phyloP scores from a whole-genome alignment of 2,329 filamentous ascomycete species.

The Chaetothyriales sp. region DNA sequence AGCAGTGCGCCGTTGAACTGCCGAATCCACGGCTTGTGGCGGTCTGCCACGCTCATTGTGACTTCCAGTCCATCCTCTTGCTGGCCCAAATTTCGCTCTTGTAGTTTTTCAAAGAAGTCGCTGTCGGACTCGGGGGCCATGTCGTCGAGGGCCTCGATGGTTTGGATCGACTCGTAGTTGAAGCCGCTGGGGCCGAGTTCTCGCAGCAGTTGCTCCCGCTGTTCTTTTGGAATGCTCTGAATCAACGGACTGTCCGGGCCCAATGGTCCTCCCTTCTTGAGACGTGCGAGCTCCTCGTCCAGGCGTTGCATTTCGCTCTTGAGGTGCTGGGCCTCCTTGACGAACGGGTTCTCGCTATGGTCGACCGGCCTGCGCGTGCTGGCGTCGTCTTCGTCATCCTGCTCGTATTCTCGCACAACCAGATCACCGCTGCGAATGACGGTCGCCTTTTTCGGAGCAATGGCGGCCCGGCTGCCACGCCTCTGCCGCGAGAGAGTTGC shows the following conservation, averaged over 20 bases:
- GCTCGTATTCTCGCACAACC: constrained; percentile 30
- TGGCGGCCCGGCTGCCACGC: constrained; percentile 1
- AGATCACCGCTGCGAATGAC: constrained; percentile 19
- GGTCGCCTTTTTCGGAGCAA: not conserved
- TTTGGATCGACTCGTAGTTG: constrained; percentile 25
- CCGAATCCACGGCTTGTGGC: constrained; percentile 25
- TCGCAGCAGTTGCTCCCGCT: constrained; percentile 27
- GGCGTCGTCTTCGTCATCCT: constrained; percentile 22
- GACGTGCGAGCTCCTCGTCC: constrained; percentile 25
- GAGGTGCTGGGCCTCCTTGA: constrained; percentile 24
- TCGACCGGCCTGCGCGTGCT: constrained; percentile 25
- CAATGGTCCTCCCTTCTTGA: constrained; percentile 28
- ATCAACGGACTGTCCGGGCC: constrained; percentile 31
- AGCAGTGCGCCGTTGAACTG: constrained; percentile 27
- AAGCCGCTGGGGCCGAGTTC: constrained; percentile 28
- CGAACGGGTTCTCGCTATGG: constrained; percentile 20
- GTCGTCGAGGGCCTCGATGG: constrained; percentile 27
- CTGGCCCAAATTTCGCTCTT: constrained; percentile 2
- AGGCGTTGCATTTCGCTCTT: constrained; percentile 26
- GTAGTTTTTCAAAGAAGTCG: not conserved
- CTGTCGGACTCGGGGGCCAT: constrained; percentile 14
- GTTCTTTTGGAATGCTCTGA: constrained; percentile 26
- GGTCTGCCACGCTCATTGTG: constrained; percentile 21
- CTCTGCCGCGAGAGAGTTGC: constrained; percentile 6
- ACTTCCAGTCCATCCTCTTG: constrained; percentile 18